Evolutionary conservation across 2,329 filamentous ascomycete species (phyloP), one percentile per base, ranked within the genome.

Genomic region (Coniochaeta sp.): DNA sequence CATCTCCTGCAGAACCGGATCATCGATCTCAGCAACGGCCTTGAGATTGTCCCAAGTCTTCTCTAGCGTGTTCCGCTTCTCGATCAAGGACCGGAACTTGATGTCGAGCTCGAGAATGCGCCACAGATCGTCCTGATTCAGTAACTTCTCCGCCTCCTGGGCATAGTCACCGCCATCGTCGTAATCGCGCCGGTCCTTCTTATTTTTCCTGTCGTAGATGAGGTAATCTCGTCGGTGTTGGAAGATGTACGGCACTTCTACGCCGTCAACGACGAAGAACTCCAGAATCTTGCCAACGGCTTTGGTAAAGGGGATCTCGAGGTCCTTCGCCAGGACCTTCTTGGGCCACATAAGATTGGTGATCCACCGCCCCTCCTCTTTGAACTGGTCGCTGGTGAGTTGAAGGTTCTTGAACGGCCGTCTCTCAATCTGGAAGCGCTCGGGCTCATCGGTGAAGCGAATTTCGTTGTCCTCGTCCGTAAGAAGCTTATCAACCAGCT

Each of bases 171-270:
- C 84, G 8, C 81, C 79, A 57, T 92, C 86, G 52, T 85, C 78
- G 14, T 79, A 77, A 56, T 82, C 74, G 22, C 63, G 66, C 26
- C 76, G 69, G 64, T 83, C 65, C 72, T 83, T 78, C 51, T 76
- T 71, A 6, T 80, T 78, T 63, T 89, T 91, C 58, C 85, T 86
- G 22, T 88, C 87, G 63, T 97, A 90, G 52, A 99, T 95, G 40
- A 99, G 79, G 64, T 97, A 99, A 67, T 99, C 94, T 69, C 96
- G 96, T 55, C 94, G 89, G 64, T 99, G 94, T 67, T 96, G 92
- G 68, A 96, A 96, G 60, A 99, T 94, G 67, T 96, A 99, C 0
- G 94, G 92, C 1, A 96, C 91, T 68, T 99, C 94, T 60, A 92
- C 90, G 59, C 95, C 89, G 57, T 97, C 91, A 4, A 92, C 83